Evolutionary conservation across 1,284 basidiomycete species (phyloP), one percentile per base, ranked within the genome.

Genomic region (Cryptococcus depauperatus): DNA sequence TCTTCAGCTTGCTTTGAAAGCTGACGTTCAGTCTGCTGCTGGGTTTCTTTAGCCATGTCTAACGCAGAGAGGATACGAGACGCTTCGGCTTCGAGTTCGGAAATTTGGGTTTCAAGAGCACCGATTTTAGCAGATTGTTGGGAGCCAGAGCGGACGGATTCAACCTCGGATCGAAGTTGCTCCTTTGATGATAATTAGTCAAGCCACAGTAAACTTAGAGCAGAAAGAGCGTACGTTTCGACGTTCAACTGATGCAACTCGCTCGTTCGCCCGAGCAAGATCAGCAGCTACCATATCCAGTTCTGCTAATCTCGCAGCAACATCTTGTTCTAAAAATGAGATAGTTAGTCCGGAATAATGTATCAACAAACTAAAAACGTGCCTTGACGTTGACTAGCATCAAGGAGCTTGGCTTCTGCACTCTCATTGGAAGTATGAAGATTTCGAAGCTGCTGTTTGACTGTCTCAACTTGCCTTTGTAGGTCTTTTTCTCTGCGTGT

Each of bases 401-500:
- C 83, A 42, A 96, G 74, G 8, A 97, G 77, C 66, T 85, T 89
- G 4, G 91, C 89, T 60, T 95, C 88, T 41, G 84, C 89, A 10
- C 81, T 83, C 60, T 97, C 92, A 64, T 95, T 88, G 1, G 86
- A 91, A 38, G 81, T 79, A 43, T 89, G 84, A 28, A 98, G 76
- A 56, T 95, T 90, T 23, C 83, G 80, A 14, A 98, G 75, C 69
- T 98, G 95, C 35, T 81, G 82, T 65, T 86, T 89, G 33, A 84
- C 80, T 11, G 92, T 75, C 19, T 83, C 76, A 2, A 96, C 77
- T 61, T 96, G 91, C 18, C 84, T 81, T 55, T 87, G 84, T 38
- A 96, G 73, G 59, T 93, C 91, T 64, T 87, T 83, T 70, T 97
- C 92, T 41, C 91, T 91, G n/a, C n/a, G n/a, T n/a, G n/a, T n/a